Conservation (phyloP, 75 land plant species). For the Picea sitchensis region DNA sequence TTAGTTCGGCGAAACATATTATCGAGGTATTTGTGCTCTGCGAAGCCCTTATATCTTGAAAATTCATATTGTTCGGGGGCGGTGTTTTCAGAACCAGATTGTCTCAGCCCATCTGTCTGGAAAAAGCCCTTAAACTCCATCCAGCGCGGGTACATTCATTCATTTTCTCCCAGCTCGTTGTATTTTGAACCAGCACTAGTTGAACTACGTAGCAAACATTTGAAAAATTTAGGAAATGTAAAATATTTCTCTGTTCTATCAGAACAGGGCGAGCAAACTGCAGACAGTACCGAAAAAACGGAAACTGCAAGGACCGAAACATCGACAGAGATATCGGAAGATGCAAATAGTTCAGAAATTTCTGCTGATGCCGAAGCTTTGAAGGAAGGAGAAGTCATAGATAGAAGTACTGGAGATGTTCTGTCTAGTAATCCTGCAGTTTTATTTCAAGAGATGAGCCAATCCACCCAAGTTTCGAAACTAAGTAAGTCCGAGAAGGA, state of each 20-base stretch:
- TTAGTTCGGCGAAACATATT: background rate
- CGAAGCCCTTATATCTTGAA: background rate
- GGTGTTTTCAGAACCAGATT: background rate
- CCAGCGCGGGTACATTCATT: background rate
- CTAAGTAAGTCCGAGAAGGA: background rate
- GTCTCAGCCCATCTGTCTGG: background rate
- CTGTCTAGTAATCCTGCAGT: background rate
- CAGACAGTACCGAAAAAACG: too few relatives aligned
- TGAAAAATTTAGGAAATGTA: background rate
- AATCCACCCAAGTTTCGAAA: background rate
- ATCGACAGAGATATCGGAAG: background rate
- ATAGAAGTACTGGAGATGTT: background rate
- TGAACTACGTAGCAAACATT: background rate
- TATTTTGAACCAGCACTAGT: background rate
- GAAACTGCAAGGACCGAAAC: background rate
- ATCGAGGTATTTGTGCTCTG: background rate
- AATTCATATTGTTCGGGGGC: background rate
- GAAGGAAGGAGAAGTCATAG: background rate
- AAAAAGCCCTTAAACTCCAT: background rate
- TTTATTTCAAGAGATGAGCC: slow-evolving; percentile 4
- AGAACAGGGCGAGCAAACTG: background rate
- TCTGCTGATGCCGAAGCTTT: background rate
- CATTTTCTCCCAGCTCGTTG: background rate
- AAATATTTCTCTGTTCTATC: background rate
- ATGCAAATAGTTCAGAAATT: background rate